Conservation (phyloP, 2,329 filamentous ascomycete species). For the Botrytis porri region DNA sequence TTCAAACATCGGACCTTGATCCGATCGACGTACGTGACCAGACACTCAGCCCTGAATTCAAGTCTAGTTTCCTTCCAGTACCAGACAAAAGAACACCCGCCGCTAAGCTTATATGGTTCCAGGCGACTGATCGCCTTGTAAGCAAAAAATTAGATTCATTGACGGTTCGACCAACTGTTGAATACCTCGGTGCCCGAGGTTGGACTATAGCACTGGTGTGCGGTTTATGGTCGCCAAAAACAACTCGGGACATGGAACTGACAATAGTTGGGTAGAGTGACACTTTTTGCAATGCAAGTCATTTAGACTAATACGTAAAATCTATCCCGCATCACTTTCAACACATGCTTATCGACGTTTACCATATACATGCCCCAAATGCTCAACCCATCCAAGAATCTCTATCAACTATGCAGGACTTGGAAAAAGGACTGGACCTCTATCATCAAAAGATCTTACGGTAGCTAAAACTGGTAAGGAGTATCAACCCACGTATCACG, state of each 20-base stretch:
- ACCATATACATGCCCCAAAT: background rate
- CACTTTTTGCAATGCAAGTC: background rate
- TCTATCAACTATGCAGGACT: background rate
- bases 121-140: background rate
- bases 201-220: background rate
- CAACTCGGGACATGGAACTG: background rate
- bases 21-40: background rate
- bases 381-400: background rate
- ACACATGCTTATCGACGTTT: background rate
- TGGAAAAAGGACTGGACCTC: background rate
- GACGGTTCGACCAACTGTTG: background rate
- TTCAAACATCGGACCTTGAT: too few relatives aligned
- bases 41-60: background rate
- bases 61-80: background rate
- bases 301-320: background rate
- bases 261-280: background rate
- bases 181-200: constrained; percentile 7
- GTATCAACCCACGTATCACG: background rate
- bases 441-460: background rate
- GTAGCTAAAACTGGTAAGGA: background rate
- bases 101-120: background rate
- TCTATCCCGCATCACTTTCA: background rate
- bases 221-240: background rate
- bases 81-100: background rate
- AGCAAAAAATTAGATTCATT: background rate